Percentiles rank a stretch among this genome's conserved stretches.
These are phyloP conservation scores for Trametes versicolor DNA, from an alignment of 1,284 basidiomycete species.

Conservation along the genomic window DNA sequence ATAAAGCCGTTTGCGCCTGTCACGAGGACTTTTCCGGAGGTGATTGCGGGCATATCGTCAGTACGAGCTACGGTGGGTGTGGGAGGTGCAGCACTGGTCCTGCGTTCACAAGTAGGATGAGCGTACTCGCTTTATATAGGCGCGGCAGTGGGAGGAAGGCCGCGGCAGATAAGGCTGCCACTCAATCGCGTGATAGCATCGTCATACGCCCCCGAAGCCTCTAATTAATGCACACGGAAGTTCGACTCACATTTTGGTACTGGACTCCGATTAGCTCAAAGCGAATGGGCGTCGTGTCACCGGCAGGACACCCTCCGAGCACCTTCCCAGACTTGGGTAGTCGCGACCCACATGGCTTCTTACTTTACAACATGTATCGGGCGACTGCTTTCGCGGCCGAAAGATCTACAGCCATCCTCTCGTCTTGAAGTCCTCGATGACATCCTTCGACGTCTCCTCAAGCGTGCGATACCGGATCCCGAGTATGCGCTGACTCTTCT, in stretches of 20 bases:
- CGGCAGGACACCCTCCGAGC: too few species aligned
- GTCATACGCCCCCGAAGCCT: background rate
- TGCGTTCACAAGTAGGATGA: constrained; percentile 32
- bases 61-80: background rate
- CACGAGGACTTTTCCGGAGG: constrained; percentile 23
- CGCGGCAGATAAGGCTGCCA: background rate
- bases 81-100: constrained; percentile 37
- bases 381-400: too few species aligned
- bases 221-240: too few species aligned
- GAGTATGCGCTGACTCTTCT: constrained; percentile 74
- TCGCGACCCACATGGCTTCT: too few species aligned
- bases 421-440: constrained; percentile 13
- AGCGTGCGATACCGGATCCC: constrained; percentile 64
- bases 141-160: background rate
- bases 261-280: too few species aligned
- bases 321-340: too few species aligned
- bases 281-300: too few species aligned
- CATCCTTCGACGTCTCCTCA: constrained; percentile 19
- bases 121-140: background rate
- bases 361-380: too few species aligned
- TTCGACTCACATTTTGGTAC: too few species aligned
- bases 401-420: constrained; percentile 32
- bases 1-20: constrained; percentile 38
- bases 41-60: constrained; percentile 34
- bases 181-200: background rate